Conservation (phyloP, 495 filamentous ascomycete genomes). For the Xylaria intraflava region DNA sequence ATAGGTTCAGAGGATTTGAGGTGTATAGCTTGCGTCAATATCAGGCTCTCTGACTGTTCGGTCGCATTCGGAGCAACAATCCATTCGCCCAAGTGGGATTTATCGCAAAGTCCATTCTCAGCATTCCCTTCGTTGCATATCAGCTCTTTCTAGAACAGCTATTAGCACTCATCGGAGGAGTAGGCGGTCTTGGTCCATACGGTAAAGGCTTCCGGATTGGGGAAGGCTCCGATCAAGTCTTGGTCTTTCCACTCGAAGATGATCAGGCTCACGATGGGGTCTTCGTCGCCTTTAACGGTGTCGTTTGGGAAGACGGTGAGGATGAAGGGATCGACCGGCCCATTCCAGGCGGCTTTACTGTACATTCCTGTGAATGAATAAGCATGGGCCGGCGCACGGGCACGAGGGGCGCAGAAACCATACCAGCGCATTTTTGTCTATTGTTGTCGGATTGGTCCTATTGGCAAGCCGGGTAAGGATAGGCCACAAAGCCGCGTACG, state of each 20-base stretch:
- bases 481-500: not conserved
- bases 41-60: slow-evolving; percentile 57
- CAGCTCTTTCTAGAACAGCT: slow-evolving; percentile 49
- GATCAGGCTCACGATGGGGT: slow-evolving; percentile 75
- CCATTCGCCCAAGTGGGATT: slow-evolving; percentile 74
- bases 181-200: slow-evolving; percentile 15
- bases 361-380: slow-evolving; percentile 70
- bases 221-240: slow-evolving; percentile 61
- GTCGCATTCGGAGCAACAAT: slow-evolving; percentile 70
- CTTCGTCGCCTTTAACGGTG: slow-evolving; percentile 47
- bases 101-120: slow-evolving; percentile 60
- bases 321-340: slow-evolving; percentile 82
- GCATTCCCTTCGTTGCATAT: slow-evolving; percentile 70
- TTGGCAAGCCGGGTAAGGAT: not conserved
- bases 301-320: slow-evolving; percentile 68
- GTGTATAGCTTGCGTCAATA: slow-evolving; percentile 74
- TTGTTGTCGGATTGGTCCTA: slow-evolving; percentile 71
- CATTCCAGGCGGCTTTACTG: slow-evolving; percentile 81
- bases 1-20: slow-evolving; percentile 67
- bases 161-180: slow-evolving; percentile 10
- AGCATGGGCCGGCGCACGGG: not conserved
- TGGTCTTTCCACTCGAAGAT: slow-evolving; percentile 93
- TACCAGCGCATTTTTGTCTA: slow-evolving; percentile 73
- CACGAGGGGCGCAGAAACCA: slow-evolving; percentile 7
- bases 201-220: slow-evolving; percentile 19